phyloP scores from a whole-genome alignment of 2,329 filamentous ascomycete genomes.

The Pseudocercospora fijiensis region DNA sequence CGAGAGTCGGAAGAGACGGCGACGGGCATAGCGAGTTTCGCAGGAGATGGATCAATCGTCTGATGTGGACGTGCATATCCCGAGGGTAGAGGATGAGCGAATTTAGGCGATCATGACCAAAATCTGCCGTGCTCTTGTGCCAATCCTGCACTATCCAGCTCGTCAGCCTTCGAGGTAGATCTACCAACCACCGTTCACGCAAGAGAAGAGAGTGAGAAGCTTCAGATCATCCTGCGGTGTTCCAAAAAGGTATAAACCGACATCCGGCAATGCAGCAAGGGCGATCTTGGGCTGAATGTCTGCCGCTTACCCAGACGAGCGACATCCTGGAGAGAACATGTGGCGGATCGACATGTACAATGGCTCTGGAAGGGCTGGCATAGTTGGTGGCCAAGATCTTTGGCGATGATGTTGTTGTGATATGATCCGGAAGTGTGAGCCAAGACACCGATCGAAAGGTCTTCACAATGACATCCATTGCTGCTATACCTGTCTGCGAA shows the following conservation, averaged over 20 bases:
- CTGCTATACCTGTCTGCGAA: not conserved
- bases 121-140: not conserved
- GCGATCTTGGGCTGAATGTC: not conserved
- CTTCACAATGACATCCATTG: not conserved
- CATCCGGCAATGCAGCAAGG: not conserved
- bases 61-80: not conserved
- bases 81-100: not conserved
- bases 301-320: not conserved
- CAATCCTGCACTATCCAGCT: not conserved
- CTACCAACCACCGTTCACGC: not conserved
- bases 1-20: not conserved
- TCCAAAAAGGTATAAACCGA: not conserved
- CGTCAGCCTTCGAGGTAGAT: not conserved
- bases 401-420: not conserved
- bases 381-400: not conserved
- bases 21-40: slow-evolving; percentile 1
- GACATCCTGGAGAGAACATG: not conserved
- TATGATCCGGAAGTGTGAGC: not conserved
- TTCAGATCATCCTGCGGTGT: not conserved
- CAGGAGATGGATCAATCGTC: not conserved
- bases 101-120: not conserved
- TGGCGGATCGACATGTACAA: not conserved
- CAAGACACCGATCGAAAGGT: not conserved
- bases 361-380: not conserved
- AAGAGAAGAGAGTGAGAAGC: not conserved